phyloP scores from a whole-genome alignment of 140 eudicot genomes.

The Anethum foeniculum region DNA sequence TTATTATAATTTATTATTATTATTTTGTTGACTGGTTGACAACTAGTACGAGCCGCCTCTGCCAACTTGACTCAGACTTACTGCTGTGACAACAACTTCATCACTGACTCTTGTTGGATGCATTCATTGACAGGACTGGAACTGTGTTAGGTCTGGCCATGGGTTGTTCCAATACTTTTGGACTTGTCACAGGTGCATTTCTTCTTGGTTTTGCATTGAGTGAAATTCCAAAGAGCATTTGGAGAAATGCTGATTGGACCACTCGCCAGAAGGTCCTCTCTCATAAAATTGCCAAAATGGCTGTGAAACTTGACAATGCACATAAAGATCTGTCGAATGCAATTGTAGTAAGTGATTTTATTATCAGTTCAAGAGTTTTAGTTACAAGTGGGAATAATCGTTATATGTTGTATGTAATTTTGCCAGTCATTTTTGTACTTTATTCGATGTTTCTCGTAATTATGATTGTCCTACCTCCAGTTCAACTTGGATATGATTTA shows the following conservation, averaged over 20 bases:
- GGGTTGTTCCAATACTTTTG: slow-evolving; percentile 94
- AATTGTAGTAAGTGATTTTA: slow-evolving; percentile 51
- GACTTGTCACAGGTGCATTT: slow-evolving; percentile 86
- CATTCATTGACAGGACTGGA: slow-evolving; percentile 41
- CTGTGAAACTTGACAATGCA: slow-evolving; percentile 72
- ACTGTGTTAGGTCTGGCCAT: slow-evolving; percentile 65
- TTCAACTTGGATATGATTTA: not conserved
- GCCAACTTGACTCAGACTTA: not conserved
- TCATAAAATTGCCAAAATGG: slow-evolving; percentile 82
- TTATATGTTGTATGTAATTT: not conserved
- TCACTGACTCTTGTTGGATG: not conserved
- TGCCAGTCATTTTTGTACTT: not conserved
- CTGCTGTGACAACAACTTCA: not conserved
- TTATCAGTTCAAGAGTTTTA: not conserved
- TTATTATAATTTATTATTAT: not conserved
- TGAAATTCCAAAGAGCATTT: slow-evolving; percentile 71
- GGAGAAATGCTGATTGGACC: slow-evolving; percentile 93
- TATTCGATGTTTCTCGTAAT: not conserved
- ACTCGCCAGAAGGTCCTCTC: slow-evolving; percentile 75
- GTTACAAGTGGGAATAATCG: not conserved
- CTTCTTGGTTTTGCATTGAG: slow-evolving; percentile 90
- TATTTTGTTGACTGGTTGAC: not conserved
- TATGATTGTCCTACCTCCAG: not conserved
- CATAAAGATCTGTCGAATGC: slow-evolving; percentile 74
- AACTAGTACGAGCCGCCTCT: not conserved